Evolutionary conservation across 1,284 basidiomycete species (phyloP), one percentile per base, ranked within the genome.

Genomic region (Ustilago crameri): DNA sequence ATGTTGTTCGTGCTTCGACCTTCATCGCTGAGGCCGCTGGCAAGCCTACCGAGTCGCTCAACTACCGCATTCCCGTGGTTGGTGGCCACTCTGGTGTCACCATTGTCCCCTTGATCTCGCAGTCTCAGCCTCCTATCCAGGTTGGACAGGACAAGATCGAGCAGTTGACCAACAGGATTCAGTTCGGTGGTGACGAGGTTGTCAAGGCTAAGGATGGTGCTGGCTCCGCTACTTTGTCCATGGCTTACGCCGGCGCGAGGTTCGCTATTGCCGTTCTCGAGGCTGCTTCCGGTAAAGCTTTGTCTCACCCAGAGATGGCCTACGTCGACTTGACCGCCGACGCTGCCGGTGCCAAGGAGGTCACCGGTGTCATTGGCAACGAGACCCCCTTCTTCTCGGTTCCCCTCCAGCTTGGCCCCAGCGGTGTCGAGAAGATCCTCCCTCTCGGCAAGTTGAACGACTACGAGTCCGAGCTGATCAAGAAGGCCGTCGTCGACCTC

Each of bases 81-180:
- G 95, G 96, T 82, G 95, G 96, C 45, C 95, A 98, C 90, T 93
- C 91, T 44, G 95, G 96, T 77, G 87, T 91, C 46, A 98, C 95
- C 65, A 98, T 98, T 83, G 91, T 98, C 23, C 95, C 95, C 42
- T 88, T 98, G 48, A 89, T 98, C 80, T 93, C 92, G 43, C 95
- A 98, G 86, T 87, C 87, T 45, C 52, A 75, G 49, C 82, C 82
- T 3, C 42, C 58, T 18, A 63, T 78, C 47, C 50, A 61, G 40
- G 67, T 81, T n/a, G 75, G 71, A 56, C 71, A 80, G 66, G 58
- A 68, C 43, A 86, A 82, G 32, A 89, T 90, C 83, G 86, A 87
- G 40, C 86, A 88, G 75, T 87, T 95, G 64, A 89, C 93, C 69
- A 86, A 94, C 85, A 89, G 92, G 58, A 94, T 95, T 82, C 93